Base-by-base conservation (phyloP, 805 yeast genomes). In the Ogataea naganishii region DNA sequence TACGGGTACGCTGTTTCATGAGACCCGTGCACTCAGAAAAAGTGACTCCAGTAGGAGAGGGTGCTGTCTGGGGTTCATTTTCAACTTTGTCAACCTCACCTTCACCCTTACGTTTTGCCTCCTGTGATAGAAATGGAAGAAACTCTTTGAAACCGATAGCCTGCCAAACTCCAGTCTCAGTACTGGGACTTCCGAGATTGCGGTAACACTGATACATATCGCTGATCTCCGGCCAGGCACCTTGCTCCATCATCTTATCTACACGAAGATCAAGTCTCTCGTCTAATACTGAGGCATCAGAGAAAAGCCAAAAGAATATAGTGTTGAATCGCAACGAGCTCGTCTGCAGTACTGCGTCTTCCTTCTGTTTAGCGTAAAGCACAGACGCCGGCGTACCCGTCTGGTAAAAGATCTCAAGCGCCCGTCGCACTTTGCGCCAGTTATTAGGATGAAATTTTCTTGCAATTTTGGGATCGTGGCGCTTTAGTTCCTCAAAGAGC, bases 141-240 rank as follows among this genome's bases (percentile, higher is more conserved):
- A 85, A 85, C 46, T 85, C 95, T 49, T 84, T 83, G 55, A 83
- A 92, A 2, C 97, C 97, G 45, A 89, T 83, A 2, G 83, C 95
- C 56, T 92, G 97, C 86, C 86, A 86, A 0, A 89, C 69, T 3
- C 97, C 97, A 34, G 68, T 61, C 31, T 80, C 80, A 33, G 72
- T 56, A 34, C 66, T 75, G 7, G 80, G 74, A 14, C 44, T 49
- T 1, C 46, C 40, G 8, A 51, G 51, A 0, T 32, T 27, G 5
- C 57, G 40, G 27, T 68, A 79, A 17, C 57, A 59, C 1, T 54
- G 46, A 47, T 72, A 74, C 44, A 89, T 48, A 32, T 74, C 70
- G 7, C 66, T 46, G 11, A 92, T 69, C 52, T 92, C 98, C 1
- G 64, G 62, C 26, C 73, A 37, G 0, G 83, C 89, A 0, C 95